Conservation (phyloP, 1,284 basidiomycete species). For the Coriolopsis trogii region DNA sequence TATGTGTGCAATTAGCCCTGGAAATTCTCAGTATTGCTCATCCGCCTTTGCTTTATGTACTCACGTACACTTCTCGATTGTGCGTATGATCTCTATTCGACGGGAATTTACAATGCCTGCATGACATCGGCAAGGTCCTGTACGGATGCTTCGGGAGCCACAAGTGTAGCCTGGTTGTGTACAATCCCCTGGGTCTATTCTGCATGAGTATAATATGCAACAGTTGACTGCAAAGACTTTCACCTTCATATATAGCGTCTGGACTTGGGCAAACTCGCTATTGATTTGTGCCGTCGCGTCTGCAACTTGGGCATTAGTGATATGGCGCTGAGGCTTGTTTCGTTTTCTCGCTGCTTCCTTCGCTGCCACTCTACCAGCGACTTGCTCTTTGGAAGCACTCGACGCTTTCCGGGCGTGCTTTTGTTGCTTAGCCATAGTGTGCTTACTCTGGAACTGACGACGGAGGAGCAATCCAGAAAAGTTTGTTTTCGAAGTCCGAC, state of each 20-base stretch:
- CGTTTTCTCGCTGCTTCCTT: conserved; percentile 13
- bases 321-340: conserved; percentile 6
- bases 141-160: background rate
- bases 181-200: background rate
- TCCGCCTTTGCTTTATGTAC: background rate
- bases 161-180: background rate
- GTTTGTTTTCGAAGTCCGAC: no score
- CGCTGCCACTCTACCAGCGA: background rate
- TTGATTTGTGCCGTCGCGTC: conserved; percentile 18
- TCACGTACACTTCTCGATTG: background rate
- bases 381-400: no score
- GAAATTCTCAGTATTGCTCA: no score
- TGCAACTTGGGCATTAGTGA: conserved; percentile 14
- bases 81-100: no score
- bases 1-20: no score
- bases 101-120: background rate
- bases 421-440: no score
- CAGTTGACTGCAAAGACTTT: background rate
- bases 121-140: background rate
- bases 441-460: no score
- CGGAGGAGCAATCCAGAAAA: no score
- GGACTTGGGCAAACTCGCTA: conserved; percentile 17
- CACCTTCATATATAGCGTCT: conserved; percentile 6
- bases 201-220: background rate
- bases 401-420: no score